Evolutionary conservation across 257 asterid genomes (phyloP), one percentile per base, ranked within the genome.

Genomic region (Capsicum rhomboideum): DNA sequence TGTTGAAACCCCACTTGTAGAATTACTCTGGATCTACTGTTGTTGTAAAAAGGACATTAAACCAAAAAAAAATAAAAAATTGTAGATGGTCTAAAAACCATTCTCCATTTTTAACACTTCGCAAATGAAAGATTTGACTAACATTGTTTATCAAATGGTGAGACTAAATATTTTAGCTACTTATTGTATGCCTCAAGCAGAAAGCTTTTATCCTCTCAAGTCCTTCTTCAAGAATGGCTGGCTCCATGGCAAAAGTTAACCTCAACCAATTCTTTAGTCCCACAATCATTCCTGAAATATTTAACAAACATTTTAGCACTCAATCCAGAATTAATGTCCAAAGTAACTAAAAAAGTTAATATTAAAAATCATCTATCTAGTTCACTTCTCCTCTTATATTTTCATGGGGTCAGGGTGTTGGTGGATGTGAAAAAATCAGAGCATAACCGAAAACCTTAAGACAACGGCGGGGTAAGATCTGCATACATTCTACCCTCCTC

Each of bases 211-310:
- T 87, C 84, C 98, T 94, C 56, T 83, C 86, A 8, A 94, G 90
- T 23, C 93, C 96, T 40, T 90, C 94, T 84, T 67, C 74, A 20
- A 94, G 92, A 78, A 75, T 46, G 18, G 91, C 83, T 64, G 86
- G 86, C 85, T 92, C 94, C 8, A 87, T 91, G 0, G 96, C 91
- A 63, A 89, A 94, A 31, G 91, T 88, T 28, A 93, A 56, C 4
- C 97, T 89, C 86, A 92, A 16, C 97, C 98, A 92, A 84, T 93
- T 86, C 88, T 85, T 91, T 40, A 94, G 74, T 56, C 97, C 98
- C 91, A 93, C 71, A 17, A 85, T 72, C 64, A 88, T 59, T 28
- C 97, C 98, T 94, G 87, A 37, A 26, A 75, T 23, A 42, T 75
- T 26, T 37, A 16, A 79, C 18, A 26, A 64, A 49, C 20, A 18